Evolutionary conservation across 148 eudicot genomes (phyloP), one percentile per base, ranked within the genome.

Genomic region (Camellia granthamiana): DNA sequence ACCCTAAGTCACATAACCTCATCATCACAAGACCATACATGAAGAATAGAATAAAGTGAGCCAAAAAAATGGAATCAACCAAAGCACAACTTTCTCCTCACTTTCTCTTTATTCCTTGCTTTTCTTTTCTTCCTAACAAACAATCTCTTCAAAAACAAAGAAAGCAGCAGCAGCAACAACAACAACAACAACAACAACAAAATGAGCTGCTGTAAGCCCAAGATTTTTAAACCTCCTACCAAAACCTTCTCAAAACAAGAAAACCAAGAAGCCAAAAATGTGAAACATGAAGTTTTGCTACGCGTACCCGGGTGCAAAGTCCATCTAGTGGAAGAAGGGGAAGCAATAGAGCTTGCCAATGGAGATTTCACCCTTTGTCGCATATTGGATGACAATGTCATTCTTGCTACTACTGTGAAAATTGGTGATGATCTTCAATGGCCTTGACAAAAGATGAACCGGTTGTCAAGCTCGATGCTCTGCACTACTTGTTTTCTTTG

Each of bases 371-470:
- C 87, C 5, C 44, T 94, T 3, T 15, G 84, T 16, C 85, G 87
- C 3, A 73, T 94, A 59, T 81, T 84, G 0, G 98, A 94, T 65
- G 90, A 83, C 21, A 77, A 87, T 11, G 83, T 94, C 9, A 73
- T 84, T 59, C 76, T 94, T 1, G 98, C 98, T 0, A 91, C 97
- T 15, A 85, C 84, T 10, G 78, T 92, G 16, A 94, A 92, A 78
- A 91, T 92, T 21, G 91, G 91, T 6, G 81, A 89, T 79, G 81
- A 89, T 79, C 90, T 92, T 38, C 95, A 94, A 64, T 94, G 98
- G 98, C 98, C 98, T 0, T 94, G 74, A 94, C 98, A 0, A 94
- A 91, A 83, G 98, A 94, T 76, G 98, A 94, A 76, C 98, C 98
- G 0, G 93, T 92, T 13, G 89, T 94, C 74, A 94, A 94, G 85